Evolutionary conservation across 441 rosid species (phyloP), one percentile per base, ranked within the genome.

Genomic region (Eruca vesicaria): DNA sequence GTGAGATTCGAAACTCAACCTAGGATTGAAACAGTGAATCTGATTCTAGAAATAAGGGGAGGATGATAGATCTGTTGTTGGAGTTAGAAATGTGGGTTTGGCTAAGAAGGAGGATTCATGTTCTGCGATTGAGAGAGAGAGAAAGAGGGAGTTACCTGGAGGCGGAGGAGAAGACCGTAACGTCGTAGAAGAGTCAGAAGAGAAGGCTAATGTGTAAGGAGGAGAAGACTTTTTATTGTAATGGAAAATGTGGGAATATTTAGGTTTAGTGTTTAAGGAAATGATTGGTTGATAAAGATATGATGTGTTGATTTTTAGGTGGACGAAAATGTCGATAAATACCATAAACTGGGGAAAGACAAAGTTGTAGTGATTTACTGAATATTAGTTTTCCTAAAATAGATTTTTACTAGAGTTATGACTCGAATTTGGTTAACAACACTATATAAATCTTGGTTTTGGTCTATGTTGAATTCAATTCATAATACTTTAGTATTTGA

Each of bases 91-190:
- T 52, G 57, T 20, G 57, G 26, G 9, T 18, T n/a, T 3, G 57
- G 18, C 57, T 18, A 15, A 48, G 55, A 48, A 43, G 50, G 50
- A 45, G 53, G 53, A n/a, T 8, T 33, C 11, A 9, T 33, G 38
- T 33, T 33, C 38, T 8, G 11, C 11, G 38, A n/a, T n/a, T n/a
- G n/a, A 32, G 70, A 2, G 21, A 7, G 62, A 16, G 53, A 3
- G 23, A 1, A 2, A 33, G 9, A 8, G 36, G 8, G 9, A 32
- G 36, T 7, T 52, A 52, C 57, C 26, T 52, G 57, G 57, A 52
- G 66, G 68, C 64, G 66, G 72, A 20, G 28, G 80, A 67, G 69
- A 68, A 67, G 69, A 21, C 32, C 56, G 56, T 45, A 7, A 45
- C 53, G 53, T 45, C 19, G 53, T 15, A 3, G 56, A 16, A 16